Evolutionary conservation across 2,329 filamentous ascomycete genomes (phyloP).

Genomic region (Colletotrichum orbiculare): DNA sequence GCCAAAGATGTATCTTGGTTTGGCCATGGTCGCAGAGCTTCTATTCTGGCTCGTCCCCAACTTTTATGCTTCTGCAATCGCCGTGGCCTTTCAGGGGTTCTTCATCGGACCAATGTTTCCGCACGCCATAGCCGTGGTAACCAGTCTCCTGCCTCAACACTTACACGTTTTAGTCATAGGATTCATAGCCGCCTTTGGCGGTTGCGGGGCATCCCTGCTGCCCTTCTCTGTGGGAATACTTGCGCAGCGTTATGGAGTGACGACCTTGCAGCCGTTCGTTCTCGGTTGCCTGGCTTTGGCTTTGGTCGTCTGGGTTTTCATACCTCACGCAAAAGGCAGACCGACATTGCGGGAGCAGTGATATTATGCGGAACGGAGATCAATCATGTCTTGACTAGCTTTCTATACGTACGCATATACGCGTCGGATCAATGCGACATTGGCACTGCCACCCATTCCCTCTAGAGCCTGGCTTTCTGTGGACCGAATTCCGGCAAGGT

Average conservation of each 20-base stretch:
- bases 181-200: slow-evolving; percentile 80
- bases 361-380: no score
- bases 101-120: slow-evolving; percentile 85
- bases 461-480: no score
- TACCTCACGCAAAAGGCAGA: no score
- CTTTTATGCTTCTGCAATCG: slow-evolving; percentile 78
- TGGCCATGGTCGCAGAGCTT: slow-evolving; percentile 73
- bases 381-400: no score
- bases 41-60: slow-evolving; percentile 85
- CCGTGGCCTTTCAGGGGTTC: slow-evolving; percentile 78
- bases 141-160: slow-evolving; percentile 74
- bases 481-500: no score
- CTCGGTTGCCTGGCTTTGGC: slow-evolving; percentile 58
- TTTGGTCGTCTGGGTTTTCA: slow-evolving; percentile 53
- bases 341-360: no score
- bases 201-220: slow-evolving; percentile 74
- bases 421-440: no score
- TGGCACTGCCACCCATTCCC: no score
- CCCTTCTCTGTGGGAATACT: slow-evolving; percentile 74
- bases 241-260: slow-evolving; percentile 65
- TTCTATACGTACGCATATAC: no score
- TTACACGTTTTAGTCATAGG: slow-evolving; percentile 83
- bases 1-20: slow-evolving; percentile 67
- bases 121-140: slow-evolving; percentile 75
- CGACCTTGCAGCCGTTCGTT: slow-evolving; percentile 66